Evolutionary conservation across 2,329 filamentous ascomycete genomes (phyloP).

Genomic region (Cordyceps fumosorosea): DNA sequence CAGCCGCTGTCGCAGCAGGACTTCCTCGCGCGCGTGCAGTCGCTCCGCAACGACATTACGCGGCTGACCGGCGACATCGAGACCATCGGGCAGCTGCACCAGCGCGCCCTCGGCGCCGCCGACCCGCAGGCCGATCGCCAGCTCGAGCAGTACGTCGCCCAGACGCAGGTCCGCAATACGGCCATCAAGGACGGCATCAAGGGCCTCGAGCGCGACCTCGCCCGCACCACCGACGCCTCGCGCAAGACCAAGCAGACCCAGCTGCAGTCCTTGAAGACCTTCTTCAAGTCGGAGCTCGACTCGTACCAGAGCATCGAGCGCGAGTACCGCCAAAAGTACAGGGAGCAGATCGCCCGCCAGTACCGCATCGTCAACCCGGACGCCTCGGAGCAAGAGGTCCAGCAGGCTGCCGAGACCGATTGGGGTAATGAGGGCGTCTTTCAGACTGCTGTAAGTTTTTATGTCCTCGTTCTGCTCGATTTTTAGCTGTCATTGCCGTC

Average conservation of each 20-base stretch:
- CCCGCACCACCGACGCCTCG: constrained; percentile 52
- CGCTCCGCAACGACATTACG: constrained; percentile 61
- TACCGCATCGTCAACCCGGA: constrained; percentile 78
- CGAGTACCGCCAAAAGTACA: constrained; percentile 63
- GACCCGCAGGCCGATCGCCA: constrained; percentile 50
- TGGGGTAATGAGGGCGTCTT: constrained; percentile 78
- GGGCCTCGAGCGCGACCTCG: constrained; percentile 63
- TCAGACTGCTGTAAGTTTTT: constrained; percentile 62
- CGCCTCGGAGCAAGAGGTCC: constrained; percentile 66
- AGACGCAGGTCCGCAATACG: constrained; percentile 68
- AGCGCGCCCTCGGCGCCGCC: constrained; percentile 61
- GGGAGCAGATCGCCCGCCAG: constrained; percentile 72
- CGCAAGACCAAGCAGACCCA: constrained; percentile 64
- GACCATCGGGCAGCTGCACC: constrained; percentile 62
- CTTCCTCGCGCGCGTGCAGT: constrained; percentile 61
- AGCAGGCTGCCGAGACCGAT: constrained; percentile 60
- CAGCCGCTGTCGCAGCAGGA: constrained; percentile 52
- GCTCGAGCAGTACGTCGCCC: constrained; percentile 60
- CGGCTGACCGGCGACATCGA: constrained; percentile 60
- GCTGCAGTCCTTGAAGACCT: constrained; percentile 60
- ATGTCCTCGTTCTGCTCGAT: not conserved
- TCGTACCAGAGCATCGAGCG: constrained; percentile 66
- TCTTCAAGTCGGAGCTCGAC: constrained; percentile 65
- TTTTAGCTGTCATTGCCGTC: not conserved
- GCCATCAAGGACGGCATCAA: constrained; percentile 75